A percentile compares a stretch with the other conserved stretches of the same genome.
phyloP scores from a whole-genome alignment of 2,329 filamentous ascomycete genomes.

The Domatiomyces globalis region DNA sequence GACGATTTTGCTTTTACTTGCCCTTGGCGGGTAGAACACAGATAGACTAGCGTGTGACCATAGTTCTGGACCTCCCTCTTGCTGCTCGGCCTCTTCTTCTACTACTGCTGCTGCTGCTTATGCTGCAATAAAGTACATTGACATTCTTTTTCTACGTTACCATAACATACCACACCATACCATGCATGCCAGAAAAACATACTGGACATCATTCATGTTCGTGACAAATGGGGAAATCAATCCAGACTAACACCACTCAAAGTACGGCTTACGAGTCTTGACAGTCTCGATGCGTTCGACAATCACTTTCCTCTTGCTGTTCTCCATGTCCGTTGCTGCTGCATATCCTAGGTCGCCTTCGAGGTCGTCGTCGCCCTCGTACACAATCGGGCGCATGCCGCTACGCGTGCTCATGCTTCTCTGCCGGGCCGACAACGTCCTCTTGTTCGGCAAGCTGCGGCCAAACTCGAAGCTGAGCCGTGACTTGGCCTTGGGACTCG shows the following conservation, averaged over 20 bases:
- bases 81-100: too few relatives aligned
- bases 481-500: slow-evolving; percentile 17
- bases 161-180: too few relatives aligned
- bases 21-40: too few relatives aligned
- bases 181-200: neutral
- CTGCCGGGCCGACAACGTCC: neutral
- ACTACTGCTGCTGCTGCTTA: too few relatives aligned
- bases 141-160: too few relatives aligned
- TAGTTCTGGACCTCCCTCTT: too few relatives aligned
- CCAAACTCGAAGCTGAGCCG: slow-evolving; percentile 20
- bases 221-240: neutral
- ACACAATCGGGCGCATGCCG: slow-evolving; percentile 5
- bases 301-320: slow-evolving; percentile 83
- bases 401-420: slow-evolving; percentile 9
- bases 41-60: too few relatives aligned
- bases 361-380: slow-evolving; percentile 56
- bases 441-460: slow-evolving; percentile 1
- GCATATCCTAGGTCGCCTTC: slow-evolving; percentile 92
- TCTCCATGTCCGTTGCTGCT: slow-evolving; percentile 85
- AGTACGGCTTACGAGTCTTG: slow-evolving; percentile 88
- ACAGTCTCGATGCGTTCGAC: slow-evolving; percentile 92
- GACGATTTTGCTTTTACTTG: too few relatives aligned
- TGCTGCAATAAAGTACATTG: too few relatives aligned
- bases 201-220: neutral
- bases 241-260: slow-evolving; percentile 70